Base-by-base conservation (phyloP, 768 basidiomycete species). In the Lentinus brumalis region DNA sequence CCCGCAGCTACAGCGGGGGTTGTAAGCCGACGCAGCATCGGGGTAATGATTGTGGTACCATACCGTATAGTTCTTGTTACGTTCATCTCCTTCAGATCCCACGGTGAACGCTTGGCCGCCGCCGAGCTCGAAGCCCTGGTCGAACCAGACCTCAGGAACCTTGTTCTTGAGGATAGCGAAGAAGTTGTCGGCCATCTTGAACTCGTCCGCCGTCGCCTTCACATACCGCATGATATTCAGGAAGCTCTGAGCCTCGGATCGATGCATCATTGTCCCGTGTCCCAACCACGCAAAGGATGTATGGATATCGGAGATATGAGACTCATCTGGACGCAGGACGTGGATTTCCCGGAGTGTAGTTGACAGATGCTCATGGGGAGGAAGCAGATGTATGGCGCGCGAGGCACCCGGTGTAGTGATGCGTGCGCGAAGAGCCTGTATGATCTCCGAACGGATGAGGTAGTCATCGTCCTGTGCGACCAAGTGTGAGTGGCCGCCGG, bases 171-270 rank as follows among this genome's bases (percentile, higher is more conserved):
- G 71, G 52, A 89, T 74, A 1, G 86, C 77, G 67, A 82, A 89
- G 64, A 87, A 88, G 61, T 89, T 89, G 68, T 89, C 88, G 4
- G 87, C 85, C 86, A 87, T 88, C 64, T 81, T 78, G 66, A 78
- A 73, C 63, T 86, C 80, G 40, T 83, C 82, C 4, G 77, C 70
- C 0, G 83, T 76, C 41, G 78, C 70, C 39, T 81, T 76, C 39
- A 87, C 70, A 18, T 56, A 35, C 4, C 74, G 58, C 63, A 88
- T 69, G 45, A 88, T 76, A 14, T 72, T 69, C 16, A 88, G 69
- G 67, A 87, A 89, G 16, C 76, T 74, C 15, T 73, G 70, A 15
- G 76, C 80, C 56, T 73, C 71, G 18, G 77, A 75, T 50, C 76
- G 77, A 59, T 66, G 74, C 57, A 89, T 70, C 56, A 89, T 78